Percentiles rank a stretch among this genome's conserved stretches.
Conservation (phyloP, 345 rosid genomes). For the Lumnitzera littorea region DNA sequence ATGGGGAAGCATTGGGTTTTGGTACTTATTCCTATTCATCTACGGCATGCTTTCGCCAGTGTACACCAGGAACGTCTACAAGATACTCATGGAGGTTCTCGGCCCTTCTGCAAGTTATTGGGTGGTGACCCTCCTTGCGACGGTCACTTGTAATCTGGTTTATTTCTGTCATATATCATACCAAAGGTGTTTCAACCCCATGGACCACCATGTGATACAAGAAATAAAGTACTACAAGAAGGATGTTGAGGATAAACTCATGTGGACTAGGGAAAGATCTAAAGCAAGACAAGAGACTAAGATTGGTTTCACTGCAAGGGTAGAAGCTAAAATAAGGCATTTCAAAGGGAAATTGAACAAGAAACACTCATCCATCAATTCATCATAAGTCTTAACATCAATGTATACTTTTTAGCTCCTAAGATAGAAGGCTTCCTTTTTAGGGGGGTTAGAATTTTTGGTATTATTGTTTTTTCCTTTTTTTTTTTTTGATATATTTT, state of each 20-base stretch:
- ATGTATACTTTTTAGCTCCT: no score
- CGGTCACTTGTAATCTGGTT: constrained; percentile 60
- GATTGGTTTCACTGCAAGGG: constrained; percentile 91
- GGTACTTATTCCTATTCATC: constrained; percentile 76
- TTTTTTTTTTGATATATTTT: constrained; percentile 20
- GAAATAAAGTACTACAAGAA: constrained; percentile 86
- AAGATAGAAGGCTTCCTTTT: background rate
- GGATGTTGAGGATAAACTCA: constrained; percentile 60
- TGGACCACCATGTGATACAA: constrained; percentile 99
- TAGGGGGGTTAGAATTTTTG: constrained; percentile 5
- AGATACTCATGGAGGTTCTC: constrained; percentile 69
- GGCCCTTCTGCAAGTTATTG: constrained; percentile 84
- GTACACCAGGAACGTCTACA: constrained; percentile 57
- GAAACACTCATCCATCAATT: constrained; percentile 32
- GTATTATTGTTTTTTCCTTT: constrained; percentile 11
- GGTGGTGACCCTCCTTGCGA: constrained; percentile 64
- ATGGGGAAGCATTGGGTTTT: constrained; percentile 85
- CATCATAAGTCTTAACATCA: background rate
- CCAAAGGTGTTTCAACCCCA: constrained; percentile 78
- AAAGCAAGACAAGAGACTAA: constrained; percentile 89
- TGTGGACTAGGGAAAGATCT: constrained; percentile 89
- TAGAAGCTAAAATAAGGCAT: constrained; percentile 86
- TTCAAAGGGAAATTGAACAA: constrained; percentile 60
- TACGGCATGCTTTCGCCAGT: constrained; percentile 64
- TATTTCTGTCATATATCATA: constrained; percentile 65